Conservation (phyloP, 148 eudicot species). For the Amaranthus palmeri region DNA sequence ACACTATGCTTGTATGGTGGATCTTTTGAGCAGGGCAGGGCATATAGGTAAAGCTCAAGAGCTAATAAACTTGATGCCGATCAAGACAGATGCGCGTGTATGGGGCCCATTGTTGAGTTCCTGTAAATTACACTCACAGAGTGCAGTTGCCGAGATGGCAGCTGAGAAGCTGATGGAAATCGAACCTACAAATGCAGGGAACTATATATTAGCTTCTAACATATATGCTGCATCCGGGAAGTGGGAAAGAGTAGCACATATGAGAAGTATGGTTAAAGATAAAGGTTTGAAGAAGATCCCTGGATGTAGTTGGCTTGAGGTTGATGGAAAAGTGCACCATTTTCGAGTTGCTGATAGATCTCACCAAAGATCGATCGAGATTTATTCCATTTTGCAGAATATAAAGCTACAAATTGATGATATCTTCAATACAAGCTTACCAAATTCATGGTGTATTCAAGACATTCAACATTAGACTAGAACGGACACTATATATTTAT, state of each 20-base stretch:
- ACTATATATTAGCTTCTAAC: conserved; percentile 29
- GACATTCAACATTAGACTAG: neutral
- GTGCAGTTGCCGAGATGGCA: conserved; percentile 28
- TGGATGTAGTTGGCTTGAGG: conserved; percentile 36
- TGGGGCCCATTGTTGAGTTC: conserved; percentile 37
- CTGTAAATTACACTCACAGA: conserved; percentile 30
- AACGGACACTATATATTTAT: neutral
- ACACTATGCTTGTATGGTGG: conserved; percentile 40
- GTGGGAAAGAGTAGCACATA: conserved; percentile 34
- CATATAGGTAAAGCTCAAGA: conserved; percentile 28
- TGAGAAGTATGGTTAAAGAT: conserved; percentile 33
- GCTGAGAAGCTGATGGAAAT: conserved; percentile 32
- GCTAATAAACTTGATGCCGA: conserved; percentile 32
- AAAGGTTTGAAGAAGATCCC: conserved; percentile 39
- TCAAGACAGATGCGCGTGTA: conserved; percentile 30
- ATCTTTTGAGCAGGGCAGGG: conserved; percentile 35
- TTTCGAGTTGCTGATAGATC: conserved; percentile 39
- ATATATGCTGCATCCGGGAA: conserved; percentile 36
- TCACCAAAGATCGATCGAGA: conserved; percentile 26
- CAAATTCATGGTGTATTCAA: neutral
- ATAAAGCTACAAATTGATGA: conserved; percentile 29
- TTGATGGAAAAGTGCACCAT: conserved; percentile 32
- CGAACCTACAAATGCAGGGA: conserved; percentile 38
- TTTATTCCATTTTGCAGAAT: conserved; percentile 25
- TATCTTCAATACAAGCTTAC: conserved; percentile 4